Base-by-base conservation (phyloP, 202 grass and related monocot genomes). In the Alloteropsis angusta region DNA sequence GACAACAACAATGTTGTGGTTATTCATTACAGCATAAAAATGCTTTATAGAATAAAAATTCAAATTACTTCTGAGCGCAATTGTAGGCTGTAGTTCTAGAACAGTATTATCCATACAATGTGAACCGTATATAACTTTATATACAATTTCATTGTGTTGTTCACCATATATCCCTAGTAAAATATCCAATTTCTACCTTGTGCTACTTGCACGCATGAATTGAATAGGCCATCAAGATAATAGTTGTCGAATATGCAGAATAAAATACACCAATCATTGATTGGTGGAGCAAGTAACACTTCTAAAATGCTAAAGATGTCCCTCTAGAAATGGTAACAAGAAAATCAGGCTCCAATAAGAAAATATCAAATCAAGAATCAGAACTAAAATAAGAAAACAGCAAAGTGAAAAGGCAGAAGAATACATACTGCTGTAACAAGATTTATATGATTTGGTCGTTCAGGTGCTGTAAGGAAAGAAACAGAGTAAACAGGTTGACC, bases 401-500 rank as follows among this genome's bases (percentile, higher is more conserved):
- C 5, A 35, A 58, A 38, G 53, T 62, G 1, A 47, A 15, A 77
- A 79, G 9, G 9, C 22, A 44, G 32, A 79, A 79, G 61, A 92
- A 85, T 55, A 37, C 85, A 77, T 92, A 97, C 94, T 17, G 91
- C 87, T 75, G 94, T 97, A 52, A 97, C 80, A 7, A 97, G 89
- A 92, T 97, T 94, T 68, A 97, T 94, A 80, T 97, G 94, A 80
- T 86, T 79, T 57, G 94, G 91, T 22, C 57, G 82, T 30, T 97
- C 84, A 49, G 85, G 89, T 59, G 94, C 84, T 15, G 91, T 94
- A 65, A 97, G 77, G 63, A 97, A 97, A 39, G 85, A 86, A 68
- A 94, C 91, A 0, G 87, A 94, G 56, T 90, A 88, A 65, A 94
- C 91, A 66, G 91, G 80, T 87, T 90, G 85, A 26, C 91, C 87